These are phyloP conservation scores for Exobasidium rhododendri DNA, from an alignment of 1,284 basidiomycete genomes.

Conservation along the genomic window DNA sequence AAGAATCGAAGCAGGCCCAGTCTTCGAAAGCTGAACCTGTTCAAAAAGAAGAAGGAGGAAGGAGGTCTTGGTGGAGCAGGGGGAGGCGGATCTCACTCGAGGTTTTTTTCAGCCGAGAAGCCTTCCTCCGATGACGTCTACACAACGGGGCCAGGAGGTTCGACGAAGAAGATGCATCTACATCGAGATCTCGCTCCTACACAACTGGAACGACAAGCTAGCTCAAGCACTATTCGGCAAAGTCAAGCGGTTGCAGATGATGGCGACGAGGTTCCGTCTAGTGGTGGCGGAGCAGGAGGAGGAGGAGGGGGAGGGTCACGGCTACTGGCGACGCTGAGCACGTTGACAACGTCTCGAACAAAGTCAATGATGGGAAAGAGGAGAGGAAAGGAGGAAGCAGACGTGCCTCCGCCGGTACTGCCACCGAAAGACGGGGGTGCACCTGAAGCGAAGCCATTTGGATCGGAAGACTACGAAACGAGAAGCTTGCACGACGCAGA, in stretches of 20 bases:
- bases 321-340: background rate
- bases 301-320: background rate
- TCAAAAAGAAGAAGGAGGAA: conserved; percentile 19
- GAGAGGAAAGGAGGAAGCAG: conserved; percentile 7
- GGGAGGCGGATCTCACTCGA: background rate
- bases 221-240: background rate
- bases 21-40: conserved; percentile 50
- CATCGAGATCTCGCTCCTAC: background rate
- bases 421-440: conserved; percentile 1
- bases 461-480: conserved; percentile 41
- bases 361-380: background rate
- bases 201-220: background rate
- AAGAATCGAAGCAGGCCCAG: conserved; percentile 35
- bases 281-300: background rate
- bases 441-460: conserved; percentile 21
- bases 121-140: conserved; percentile 28
- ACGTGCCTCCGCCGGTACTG: conserved; percentile 11
- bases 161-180: conserved; percentile 35
- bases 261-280: background rate
- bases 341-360: conserved; percentile 15
- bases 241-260: background rate
- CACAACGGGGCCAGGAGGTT: conserved; percentile 29
- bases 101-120: background rate
- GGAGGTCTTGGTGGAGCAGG: conserved; percentile 6
- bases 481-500: conserved; percentile 27